A percentile compares a stretch with the other conserved stretches of the same genome.
Evolutionary conservation across 2,329 filamentous ascomycete species (phyloP).

Genomic region (Pestalotiopsis sp.): DNA sequence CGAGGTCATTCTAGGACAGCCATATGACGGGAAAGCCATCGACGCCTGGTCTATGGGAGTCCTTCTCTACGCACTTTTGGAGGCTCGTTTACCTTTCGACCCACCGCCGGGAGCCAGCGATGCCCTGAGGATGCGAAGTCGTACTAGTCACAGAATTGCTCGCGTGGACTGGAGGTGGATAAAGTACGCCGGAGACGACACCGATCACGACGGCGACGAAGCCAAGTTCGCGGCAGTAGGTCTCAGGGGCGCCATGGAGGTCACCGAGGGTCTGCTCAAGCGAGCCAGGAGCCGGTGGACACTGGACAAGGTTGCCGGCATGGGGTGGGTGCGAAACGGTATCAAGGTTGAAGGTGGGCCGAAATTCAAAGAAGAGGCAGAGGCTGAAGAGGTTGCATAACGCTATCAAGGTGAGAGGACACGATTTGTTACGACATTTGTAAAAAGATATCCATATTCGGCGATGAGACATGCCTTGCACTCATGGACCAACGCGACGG

Average conservation of each 20-base stretch:
- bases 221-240: conserved; percentile 64
- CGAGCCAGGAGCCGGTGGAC: conserved; percentile 79
- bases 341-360: conserved; percentile 69
- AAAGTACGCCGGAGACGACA: conserved; percentile 79
- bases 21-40: conserved; percentile 88
- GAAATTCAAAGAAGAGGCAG: conserved; percentile 61
- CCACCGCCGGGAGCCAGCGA: conserved; percentile 81
- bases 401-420: conserved; percentile 14
- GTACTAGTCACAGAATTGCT: conserved; percentile 92
- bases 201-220: conserved; percentile 76
- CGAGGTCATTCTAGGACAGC: conserved; percentile 92
- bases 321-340: conserved; percentile 76
- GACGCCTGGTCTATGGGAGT: conserved; percentile 97
- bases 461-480: not conserved
- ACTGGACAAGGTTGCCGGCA: conserved; percentile 71
- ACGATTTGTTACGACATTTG: conserved; percentile 7
- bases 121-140: conserved; percentile 73
- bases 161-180: conserved; percentile 96
- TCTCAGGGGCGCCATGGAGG: conserved; percentile 74
- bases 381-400: conserved; percentile 55
- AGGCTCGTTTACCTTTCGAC: conserved; percentile 92
- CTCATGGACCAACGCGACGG: not conserved
- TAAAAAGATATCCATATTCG: not conserved
- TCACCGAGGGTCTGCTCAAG: conserved; percentile 83
- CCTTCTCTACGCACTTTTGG: conserved; percentile 88